Conservation (phyloP, 768 basidiomycete genomes). For the Auriscalpium microsporum region DNA sequence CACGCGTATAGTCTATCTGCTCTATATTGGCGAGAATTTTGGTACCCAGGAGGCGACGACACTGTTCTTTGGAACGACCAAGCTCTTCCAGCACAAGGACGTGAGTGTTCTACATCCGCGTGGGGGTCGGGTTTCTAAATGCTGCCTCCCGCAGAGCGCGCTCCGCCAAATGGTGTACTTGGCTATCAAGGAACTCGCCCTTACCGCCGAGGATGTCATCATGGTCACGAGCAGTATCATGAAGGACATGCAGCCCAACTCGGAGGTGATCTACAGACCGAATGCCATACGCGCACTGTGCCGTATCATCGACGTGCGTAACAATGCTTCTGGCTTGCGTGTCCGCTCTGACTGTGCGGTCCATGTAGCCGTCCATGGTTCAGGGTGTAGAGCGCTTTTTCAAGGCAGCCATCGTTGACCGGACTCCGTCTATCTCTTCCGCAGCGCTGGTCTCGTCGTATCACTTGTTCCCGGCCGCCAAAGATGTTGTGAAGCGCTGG, state of each 20-base stretch:
- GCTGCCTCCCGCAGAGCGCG: constrained; percentile 53
- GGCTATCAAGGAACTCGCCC: constrained; percentile 94
- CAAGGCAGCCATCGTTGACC: constrained; percentile 98
- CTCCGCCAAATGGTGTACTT: constrained; percentile 97
- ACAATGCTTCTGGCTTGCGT: not conserved
- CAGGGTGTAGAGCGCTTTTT: constrained; percentile 99
- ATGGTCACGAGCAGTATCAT: constrained; percentile 99
- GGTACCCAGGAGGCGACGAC: constrained; percentile 94
- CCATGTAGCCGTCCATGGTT: constrained; percentile 89
- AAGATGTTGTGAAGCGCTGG: constrained; percentile 97
- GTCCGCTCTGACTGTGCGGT: not conserved
- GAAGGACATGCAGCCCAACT: constrained; percentile 99
- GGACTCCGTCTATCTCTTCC: constrained; percentile 89
- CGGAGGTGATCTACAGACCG: constrained; percentile 96
- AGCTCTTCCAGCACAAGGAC: constrained; percentile 98
- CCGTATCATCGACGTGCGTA: constrained; percentile 91
- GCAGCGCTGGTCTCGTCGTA: constrained; percentile 96
- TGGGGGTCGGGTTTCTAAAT: not conserved
- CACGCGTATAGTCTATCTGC: constrained; percentile 91
- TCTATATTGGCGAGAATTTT: constrained; percentile 95
- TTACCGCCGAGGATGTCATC: constrained; percentile 96
- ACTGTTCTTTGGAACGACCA: constrained; percentile 97
- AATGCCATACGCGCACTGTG: constrained; percentile 96
- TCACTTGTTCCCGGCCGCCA: constrained; percentile 88
- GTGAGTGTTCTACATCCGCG: constrained; percentile 40